A percentile compares a stretch with the other conserved stretches of the same genome.
Evolutionary conservation across 352 stramenopile species (phyloP).

Genomic region (Pythium insidiosum): DNA sequence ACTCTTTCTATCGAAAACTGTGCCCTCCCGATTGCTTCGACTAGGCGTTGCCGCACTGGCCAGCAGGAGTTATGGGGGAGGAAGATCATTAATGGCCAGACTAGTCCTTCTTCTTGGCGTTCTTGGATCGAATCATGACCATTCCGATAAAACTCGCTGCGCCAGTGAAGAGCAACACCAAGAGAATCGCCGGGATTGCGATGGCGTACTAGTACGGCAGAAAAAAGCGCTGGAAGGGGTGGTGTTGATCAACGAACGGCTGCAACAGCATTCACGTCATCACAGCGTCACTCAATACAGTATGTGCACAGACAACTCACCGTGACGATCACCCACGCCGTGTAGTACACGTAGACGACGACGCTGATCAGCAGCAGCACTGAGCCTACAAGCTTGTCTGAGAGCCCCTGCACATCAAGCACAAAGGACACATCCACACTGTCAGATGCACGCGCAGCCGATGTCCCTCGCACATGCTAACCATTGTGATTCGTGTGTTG

Average conservation of each 20-base stretch:
- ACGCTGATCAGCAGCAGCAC: conserved; percentile 75
- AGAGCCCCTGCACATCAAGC: too few relatives aligned
- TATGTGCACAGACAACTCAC: conserved; percentile 21
- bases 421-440: too few relatives aligned
- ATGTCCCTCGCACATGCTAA: too few relatives aligned
- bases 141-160: conserved; percentile 83
- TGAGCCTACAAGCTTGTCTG: conserved; percentile 72
- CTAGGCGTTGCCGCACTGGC: too few relatives aligned
- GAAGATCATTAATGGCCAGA: too few relatives aligned
- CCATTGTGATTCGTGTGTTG: too few relatives aligned
- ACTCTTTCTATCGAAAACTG: too few relatives aligned
- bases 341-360: conserved; percentile 89
- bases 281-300: too few relatives aligned
- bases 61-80: too few relatives aligned
- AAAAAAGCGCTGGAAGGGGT: conserved; percentile 79
- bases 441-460: too few relatives aligned
- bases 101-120: conserved; percentile 49
- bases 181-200: conserved; percentile 72
- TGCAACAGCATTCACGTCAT: conserved; percentile 18
- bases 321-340: conserved; percentile 85
- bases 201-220: conserved; percentile 87
- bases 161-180: conserved; percentile 81
- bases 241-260: conserved; percentile 82
- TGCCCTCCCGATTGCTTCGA: too few relatives aligned
- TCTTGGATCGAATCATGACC: conserved; percentile 86